Base-by-base conservation (phyloP, 495 filamentous ascomycete genomes). In the Apiosordaria backusii region DNA sequence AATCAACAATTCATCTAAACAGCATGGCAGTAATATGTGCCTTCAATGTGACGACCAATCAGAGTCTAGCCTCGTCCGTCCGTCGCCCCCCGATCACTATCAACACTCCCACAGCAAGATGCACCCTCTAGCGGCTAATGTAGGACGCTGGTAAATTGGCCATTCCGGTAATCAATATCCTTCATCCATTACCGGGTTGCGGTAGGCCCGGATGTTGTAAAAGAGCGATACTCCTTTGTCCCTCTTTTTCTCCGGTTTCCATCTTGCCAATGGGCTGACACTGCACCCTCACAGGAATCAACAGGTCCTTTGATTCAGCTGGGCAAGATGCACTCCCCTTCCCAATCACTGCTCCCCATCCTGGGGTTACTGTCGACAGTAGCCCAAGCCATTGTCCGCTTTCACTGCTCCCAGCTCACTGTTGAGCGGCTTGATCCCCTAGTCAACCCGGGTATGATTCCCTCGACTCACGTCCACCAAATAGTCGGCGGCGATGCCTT, bases 401-500 rank as follows among this genome's bases (percentile, higher is more conserved):
- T 68, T 35, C 61, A 57, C 7, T 68, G 66, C 57, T 60, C 61
- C 18, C 57, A 55, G 24, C 21, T 68, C 5, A 60, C 61, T 13
- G 18, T 81, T 27, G 77, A 83, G 61, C 77, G 81, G 9, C 67
- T 83, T 19, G 80, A 80, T 63, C 79, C 80, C 25, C 66, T 77
- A 18, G 82, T 78, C 59, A 69, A 80, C 70, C 77, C 78, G 9
- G 78, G 75, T 22, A 55, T 66, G n/a, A 71, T 66, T 57, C 79
- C 80, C 3, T 78, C 81, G 0, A 70, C 79, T 4, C 81, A 84
- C 64, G 72, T 84, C 50, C 81, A 83, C 65, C 78, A 81, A 53
- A 80, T 83, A 22, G 79, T 81, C 0, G 81, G 81, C 52, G 81
- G 81, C 57, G 80, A 83, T 73, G 78, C 76, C 52, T 83, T 83